Percentiles rank a stretch among this genome's conserved stretches.
Conservation (phyloP, 1,284 basidiomycete genomes). For the Ceratorhiza oryzae-sativae region DNA sequence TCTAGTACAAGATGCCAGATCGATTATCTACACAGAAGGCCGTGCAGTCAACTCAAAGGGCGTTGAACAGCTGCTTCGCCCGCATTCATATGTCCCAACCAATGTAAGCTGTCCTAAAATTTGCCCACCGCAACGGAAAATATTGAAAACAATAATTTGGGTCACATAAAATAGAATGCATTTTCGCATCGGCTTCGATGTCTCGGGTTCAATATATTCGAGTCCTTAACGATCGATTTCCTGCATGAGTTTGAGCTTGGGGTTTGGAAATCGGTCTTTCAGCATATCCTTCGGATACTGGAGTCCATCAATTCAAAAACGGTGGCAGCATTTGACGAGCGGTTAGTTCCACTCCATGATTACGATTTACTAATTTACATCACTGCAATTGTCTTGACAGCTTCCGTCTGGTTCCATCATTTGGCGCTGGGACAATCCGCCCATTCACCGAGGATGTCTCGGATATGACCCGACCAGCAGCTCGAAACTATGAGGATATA, state of each 20-base stretch:
- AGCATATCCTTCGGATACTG: slow-evolving; percentile 51
- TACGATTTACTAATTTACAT: neutral
- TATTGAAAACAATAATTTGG: too few species aligned
- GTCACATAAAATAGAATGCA: too few species aligned
- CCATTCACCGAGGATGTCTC: slow-evolving; percentile 39
- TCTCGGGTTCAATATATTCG: slow-evolving; percentile 38
- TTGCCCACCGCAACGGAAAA: too few species aligned
- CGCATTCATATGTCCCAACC: too few species aligned
- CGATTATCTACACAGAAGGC: slow-evolving; percentile 17
- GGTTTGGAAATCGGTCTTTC: slow-evolving; percentile 50
- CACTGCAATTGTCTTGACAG: neutral
- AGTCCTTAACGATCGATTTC: slow-evolving; percentile 45
- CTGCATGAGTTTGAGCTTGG: slow-evolving; percentile 49
- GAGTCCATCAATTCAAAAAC: slow-evolving; percentile 39
- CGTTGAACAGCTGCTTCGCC: too few species aligned
- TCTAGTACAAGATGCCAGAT: slow-evolving; percentile 1
- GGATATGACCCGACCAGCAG: slow-evolving; percentile 34
- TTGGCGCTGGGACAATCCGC: slow-evolving; percentile 39
- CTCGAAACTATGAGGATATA: slow-evolving; percentile 40
- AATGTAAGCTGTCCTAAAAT: too few species aligned
- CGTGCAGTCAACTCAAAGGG: too few species aligned
- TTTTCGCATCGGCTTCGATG: slow-evolving; percentile 38
- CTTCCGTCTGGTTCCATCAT: slow-evolving; percentile 37
- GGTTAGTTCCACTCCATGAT: neutral
- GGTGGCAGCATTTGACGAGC: slow-evolving; percentile 20